phyloP scores from a whole-genome alignment of 1,139 yeast species.

The Eremothecium sinecaudum region DNA sequence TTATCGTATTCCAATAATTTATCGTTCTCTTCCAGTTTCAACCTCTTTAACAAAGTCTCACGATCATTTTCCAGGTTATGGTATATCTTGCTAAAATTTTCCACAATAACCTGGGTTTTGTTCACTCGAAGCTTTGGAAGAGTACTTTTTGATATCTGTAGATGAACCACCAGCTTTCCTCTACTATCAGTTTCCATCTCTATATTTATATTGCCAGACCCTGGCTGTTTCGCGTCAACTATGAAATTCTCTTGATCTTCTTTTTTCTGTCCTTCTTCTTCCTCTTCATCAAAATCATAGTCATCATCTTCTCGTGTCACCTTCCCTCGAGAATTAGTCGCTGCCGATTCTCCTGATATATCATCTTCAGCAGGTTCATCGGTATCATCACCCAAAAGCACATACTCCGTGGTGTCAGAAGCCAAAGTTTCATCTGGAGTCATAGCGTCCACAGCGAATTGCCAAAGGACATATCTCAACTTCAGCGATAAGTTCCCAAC shows the following conservation, averaged over 20 bases:
- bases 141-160: constrained; percentile 27
- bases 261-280: constrained; percentile 6
- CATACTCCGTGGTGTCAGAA: constrained; percentile 17
- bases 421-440: constrained; percentile 28
- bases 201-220: background rate
- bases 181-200: constrained; percentile 11
- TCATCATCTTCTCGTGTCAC: constrained; percentile 29
- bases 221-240: too few species aligned
- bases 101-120: constrained; percentile 31
- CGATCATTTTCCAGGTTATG: constrained; percentile 79
- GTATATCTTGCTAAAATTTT: constrained; percentile 52
- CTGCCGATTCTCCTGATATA: constrained; percentile 10
- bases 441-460: constrained; percentile 55
- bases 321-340: background rate
- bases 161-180: constrained; percentile 25
- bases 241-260: too few species aligned
- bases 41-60: constrained; percentile 66
- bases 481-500: constrained; percentile 52
- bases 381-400: constrained; percentile 13
- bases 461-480: constrained; percentile 62
- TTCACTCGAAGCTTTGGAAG: constrained; percentile 21
- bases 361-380: constrained; percentile 27
- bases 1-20: constrained; percentile 45
- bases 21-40: constrained; percentile 74
- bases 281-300: constrained; percentile 8